Conservation (phyloP, 371 early-diverging fungal species). For the Fennellomyces sp. region DNA sequence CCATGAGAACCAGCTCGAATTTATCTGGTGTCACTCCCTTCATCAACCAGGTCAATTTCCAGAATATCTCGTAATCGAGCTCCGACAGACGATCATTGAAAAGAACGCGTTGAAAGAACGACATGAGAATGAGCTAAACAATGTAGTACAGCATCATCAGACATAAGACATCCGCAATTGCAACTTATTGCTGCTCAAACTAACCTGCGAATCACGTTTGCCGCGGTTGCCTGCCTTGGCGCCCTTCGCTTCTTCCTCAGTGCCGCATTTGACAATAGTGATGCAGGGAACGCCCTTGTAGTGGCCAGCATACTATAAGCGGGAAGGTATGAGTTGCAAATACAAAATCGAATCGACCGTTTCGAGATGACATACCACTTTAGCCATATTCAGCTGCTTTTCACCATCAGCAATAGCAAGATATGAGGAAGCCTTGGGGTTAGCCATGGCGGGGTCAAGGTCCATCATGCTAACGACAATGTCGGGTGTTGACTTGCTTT, state of each 20-base stretch:
- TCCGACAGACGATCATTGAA: slow-evolving; percentile 95
- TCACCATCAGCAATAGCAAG: slow-evolving; percentile 91
- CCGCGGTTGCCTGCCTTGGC: slow-evolving; percentile 95
- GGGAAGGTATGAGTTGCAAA: slow-evolving; percentile 78
- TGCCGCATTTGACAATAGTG: slow-evolving; percentile 91
- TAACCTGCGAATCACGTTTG: slow-evolving; percentile 98
- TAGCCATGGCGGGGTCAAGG: slow-evolving; percentile 55
- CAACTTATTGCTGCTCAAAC: neutral
- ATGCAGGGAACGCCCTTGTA: slow-evolving; percentile 88
- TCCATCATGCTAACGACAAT: slow-evolving; percentile 75
- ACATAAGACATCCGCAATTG: neutral
- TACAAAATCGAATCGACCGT: slow-evolving; percentile 24
- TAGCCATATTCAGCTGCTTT: slow-evolving; percentile 93
- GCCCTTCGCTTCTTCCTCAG: slow-evolving; percentile 64
- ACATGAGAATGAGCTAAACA: slow-evolving; percentile 81
- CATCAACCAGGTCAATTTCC: slow-evolving; percentile 82
- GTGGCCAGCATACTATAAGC: slow-evolving; percentile 79
- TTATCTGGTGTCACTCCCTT: slow-evolving; percentile 85
- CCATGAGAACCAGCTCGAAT: slow-evolving; percentile 94
- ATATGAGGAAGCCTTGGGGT: slow-evolving; percentile 73
- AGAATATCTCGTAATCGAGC: slow-evolving; percentile 95
- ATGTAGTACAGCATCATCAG: slow-evolving; percentile 4
- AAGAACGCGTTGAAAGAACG: slow-evolving; percentile 90
- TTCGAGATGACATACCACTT: slow-evolving; percentile 57
- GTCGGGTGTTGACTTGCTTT: slow-evolving; percentile 68